Conservation (phyloP, 2,329 filamentous ascomycete genomes). For the Chaetomium olivaceum region DNA sequence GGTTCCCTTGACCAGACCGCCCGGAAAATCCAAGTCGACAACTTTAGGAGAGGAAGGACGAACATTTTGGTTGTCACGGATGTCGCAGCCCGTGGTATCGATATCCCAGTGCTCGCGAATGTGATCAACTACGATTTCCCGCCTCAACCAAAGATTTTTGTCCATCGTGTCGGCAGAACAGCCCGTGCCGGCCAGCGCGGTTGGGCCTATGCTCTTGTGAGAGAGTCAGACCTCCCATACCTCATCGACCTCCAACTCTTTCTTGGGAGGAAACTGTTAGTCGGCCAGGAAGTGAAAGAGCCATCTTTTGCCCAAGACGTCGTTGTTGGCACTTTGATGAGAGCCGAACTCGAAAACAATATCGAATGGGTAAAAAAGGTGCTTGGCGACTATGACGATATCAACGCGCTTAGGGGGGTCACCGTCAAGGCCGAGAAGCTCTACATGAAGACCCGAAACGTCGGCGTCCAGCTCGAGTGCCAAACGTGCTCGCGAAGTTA, state of each 20-base stretch:
- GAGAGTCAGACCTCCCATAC: conserved; percentile 86
- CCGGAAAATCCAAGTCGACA: conserved; percentile 85
- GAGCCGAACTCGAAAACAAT: conserved; percentile 71
- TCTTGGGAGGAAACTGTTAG: conserved; percentile 76
- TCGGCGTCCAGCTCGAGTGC: conserved; percentile 89
- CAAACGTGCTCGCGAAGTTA: conserved; percentile 78
- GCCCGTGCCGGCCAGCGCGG: conserved; percentile 89
- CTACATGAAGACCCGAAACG: conserved; percentile 85
- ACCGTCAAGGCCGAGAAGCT: conserved; percentile 88
- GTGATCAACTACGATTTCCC: conserved; percentile 99
- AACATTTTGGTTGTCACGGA: conserved; percentile 96
- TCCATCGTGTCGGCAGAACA: conserved; percentile 93
- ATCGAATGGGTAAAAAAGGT: conserved; percentile 84
- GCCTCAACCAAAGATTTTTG: conserved; percentile 92
- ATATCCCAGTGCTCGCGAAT: conserved; percentile 93
- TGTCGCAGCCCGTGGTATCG: conserved; percentile 93
- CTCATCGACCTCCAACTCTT: conserved; percentile 93
- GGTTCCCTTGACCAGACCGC: conserved; percentile 93
- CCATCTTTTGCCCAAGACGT: conserved; percentile 80
- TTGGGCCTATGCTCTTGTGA: conserved; percentile 92
- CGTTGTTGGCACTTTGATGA: conserved; percentile 73
- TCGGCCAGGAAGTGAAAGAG: conserved; percentile 65
- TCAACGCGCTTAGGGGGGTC: conserved; percentile 69
- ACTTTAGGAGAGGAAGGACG: conserved; percentile 79
- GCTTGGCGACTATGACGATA: conserved; percentile 72